phyloP scores from a whole-genome alignment of 2,329 filamentous ascomycete genomes.

The Exserohilum rostratum region DNA sequence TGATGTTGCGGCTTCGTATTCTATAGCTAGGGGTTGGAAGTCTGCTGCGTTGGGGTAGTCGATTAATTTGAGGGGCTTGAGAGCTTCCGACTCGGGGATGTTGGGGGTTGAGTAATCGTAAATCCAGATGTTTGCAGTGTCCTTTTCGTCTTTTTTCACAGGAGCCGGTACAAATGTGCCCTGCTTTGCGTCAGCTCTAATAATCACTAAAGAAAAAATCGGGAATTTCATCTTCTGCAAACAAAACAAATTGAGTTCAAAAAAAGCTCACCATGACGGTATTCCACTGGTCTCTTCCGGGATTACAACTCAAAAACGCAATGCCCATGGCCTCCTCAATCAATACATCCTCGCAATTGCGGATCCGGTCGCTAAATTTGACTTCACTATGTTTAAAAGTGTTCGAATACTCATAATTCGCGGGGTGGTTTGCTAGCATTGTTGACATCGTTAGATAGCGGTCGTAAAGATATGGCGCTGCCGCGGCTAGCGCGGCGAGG shows the following conservation, averaged over 20 bases:
- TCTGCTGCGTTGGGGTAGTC: constrained; percentile 34
- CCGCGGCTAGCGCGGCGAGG: constrained; percentile 18
- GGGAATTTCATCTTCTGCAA: too few relatives aligned
- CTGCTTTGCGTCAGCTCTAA: constrained; percentile 17
- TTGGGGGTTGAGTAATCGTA: constrained; percentile 45
- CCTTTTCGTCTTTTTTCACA: constrained; percentile 14
- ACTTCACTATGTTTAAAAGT: constrained; percentile 38
- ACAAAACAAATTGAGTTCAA: too few relatives aligned
- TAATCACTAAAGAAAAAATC: neutral
- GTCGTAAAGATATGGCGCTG: constrained; percentile 37
- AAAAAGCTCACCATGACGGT: constrained; percentile 52
- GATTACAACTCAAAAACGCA: constrained; percentile 53
- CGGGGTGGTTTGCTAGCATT: constrained; percentile 31
- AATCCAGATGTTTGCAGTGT: constrained; percentile 45
- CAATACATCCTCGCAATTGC: constrained; percentile 54
- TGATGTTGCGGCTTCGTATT: constrained; percentile 42
- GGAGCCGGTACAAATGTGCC: constrained; percentile 34
- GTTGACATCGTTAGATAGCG: constrained; percentile 26
- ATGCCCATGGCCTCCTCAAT: constrained; percentile 45
- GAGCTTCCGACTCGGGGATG: constrained; percentile 19
- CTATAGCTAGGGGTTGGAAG: constrained; percentile 53
- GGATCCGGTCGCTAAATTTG: constrained; percentile 43
- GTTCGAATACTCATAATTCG: constrained; percentile 24
- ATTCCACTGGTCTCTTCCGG: constrained; percentile 53
- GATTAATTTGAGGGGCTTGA: constrained; percentile 34